These are phyloP conservation scores for Recurvomyces mirabilis DNA, from an alignment of 495 filamentous ascomycete species.

Conservation along the genomic window DNA sequence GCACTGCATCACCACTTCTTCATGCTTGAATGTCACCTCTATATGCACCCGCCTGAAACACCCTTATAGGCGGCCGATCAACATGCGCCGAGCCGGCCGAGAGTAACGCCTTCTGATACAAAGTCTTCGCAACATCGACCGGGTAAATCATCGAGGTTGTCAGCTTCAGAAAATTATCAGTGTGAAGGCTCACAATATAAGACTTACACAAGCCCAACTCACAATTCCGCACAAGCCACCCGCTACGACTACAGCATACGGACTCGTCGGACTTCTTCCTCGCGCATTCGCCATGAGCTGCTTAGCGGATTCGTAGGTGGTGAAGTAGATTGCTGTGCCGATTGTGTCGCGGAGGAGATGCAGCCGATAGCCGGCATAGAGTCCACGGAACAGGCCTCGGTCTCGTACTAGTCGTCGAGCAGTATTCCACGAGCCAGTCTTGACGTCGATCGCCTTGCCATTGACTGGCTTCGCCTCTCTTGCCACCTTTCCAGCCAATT, in stretches of 20 bases:
- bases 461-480: conserved; percentile 27
- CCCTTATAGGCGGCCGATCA: conserved; percentile 54
- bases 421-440: conserved; percentile 70
- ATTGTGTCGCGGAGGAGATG: conserved; percentile 80
- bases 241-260: conserved; percentile 59
- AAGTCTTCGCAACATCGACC: conserved; percentile 72
- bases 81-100: conserved; percentile 51
- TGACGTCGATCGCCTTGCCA: conserved; percentile 19
- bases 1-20: background rate
- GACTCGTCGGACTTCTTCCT: conserved; percentile 58
- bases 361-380: conserved; percentile 78
- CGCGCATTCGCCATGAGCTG: conserved; percentile 66
- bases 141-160: conserved; percentile 44
- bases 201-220: conserved; percentile 68
- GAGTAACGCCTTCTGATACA: conserved; percentile 70
- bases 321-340: conserved; percentile 83
- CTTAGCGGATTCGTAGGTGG: conserved; percentile 82
- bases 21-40: conserved; percentile 28
- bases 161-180: conserved; percentile 16
- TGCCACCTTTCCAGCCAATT: conserved; percentile 75
- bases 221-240: conserved; percentile 71
- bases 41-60: conserved; percentile 65
- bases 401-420: conserved; percentile 68
- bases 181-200: background rate
- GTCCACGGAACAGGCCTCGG: conserved; percentile 59